phyloP scores from a whole-genome alignment of 345 rosid genomes.

The Euphorbia lathyris region DNA sequence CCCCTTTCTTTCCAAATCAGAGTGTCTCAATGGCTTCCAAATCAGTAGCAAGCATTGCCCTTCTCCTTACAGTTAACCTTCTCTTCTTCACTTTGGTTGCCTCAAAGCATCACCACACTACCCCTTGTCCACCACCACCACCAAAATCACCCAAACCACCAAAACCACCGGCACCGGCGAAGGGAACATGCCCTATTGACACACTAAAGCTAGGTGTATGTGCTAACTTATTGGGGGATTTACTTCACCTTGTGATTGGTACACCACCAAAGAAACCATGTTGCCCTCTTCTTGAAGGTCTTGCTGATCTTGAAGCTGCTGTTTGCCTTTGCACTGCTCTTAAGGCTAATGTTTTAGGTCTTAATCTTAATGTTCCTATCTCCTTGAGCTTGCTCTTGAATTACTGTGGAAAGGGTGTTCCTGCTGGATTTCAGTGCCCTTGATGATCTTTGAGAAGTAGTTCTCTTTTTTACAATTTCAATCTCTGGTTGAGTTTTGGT shows the following conservation, averaged over 20 bases:
- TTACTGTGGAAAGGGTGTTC: slow-evolving; percentile 20
- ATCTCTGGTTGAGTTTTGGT: neutral
- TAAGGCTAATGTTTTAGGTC: slow-evolving; percentile 7
- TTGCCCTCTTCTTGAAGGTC: slow-evolving; percentile 6
- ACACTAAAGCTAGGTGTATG: slow-evolving; percentile 21
- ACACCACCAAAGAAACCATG: slow-evolving; percentile 12
- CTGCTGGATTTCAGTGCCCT: slow-evolving; percentile 19
- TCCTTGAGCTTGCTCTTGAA: slow-evolving; percentile 21
- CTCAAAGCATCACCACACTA: neutral
- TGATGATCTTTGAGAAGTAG: neutral
- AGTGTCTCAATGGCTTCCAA: slow-evolving; percentile 21
- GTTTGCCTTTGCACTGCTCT: slow-evolving; percentile 26
- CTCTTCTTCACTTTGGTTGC: slow-evolving; percentile 14
- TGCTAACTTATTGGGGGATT: slow-evolving; percentile 6
- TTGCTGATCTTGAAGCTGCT: slow-evolving; percentile 13
- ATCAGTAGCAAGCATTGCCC: slow-evolving; percentile 9
- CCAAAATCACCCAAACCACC: neutral
- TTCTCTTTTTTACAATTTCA: neutral
- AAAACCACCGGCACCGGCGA: neutral
- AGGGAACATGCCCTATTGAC: slow-evolving; percentile 13
- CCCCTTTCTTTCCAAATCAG: neutral
- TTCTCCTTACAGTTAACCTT: slow-evolving; percentile 16
- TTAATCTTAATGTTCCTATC: slow-evolving; percentile 21
- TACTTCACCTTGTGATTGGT: slow-evolving; percentile 5
- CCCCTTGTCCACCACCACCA: slow-evolving; percentile 17